phyloP scores from a whole-genome alignment of 305 asterid genomes.

The Euphrasia arctica region DNA sequence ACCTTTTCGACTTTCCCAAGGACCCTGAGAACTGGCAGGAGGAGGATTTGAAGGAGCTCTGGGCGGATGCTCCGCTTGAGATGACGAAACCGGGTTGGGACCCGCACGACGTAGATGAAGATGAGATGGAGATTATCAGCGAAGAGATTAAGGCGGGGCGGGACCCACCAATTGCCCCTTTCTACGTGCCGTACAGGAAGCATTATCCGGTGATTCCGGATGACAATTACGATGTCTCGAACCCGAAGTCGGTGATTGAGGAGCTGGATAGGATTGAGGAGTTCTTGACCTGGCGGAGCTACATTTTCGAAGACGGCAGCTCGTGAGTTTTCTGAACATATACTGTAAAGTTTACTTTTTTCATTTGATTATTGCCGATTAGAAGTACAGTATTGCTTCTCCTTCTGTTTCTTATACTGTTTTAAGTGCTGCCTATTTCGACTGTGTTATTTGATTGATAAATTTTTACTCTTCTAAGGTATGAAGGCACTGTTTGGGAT shows the following conservation, averaged over 20 bases:
- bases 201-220: conserved; percentile 71
- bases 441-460: conserved; percentile 22
- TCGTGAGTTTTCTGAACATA: conserved; percentile 50
- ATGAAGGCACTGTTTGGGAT: conserved; percentile 99
- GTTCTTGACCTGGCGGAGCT: conserved; percentile 91
- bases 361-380: conserved; percentile 1
- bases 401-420: conserved; percentile 2
- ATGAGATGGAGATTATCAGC: conserved; percentile 43
- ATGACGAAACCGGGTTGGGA: conserved; percentile 92
- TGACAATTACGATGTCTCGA: conserved; percentile 45
- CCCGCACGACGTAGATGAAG: conserved; percentile 62
- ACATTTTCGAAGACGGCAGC: conserved; percentile 80
- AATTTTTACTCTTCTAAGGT: conserved; percentile 40
- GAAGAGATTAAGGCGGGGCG: conserved; percentile 55
- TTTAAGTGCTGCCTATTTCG: conserved; percentile 5
- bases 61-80: conserved; percentile 83
- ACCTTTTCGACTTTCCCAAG: conserved; percentile 61
- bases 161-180: conserved; percentile 87
- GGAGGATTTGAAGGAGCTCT: conserved; percentile 83
- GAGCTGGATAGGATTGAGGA: conserved; percentile 98
- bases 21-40: conserved; percentile 92
- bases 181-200: conserved; percentile 85
- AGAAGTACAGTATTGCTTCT: conserved; percentile 9
- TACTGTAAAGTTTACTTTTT: background rate
- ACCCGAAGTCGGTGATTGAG: conserved; percentile 73